Conservation (phyloP, 306 rosid genomes). For the Glycine tomentella region DNA sequence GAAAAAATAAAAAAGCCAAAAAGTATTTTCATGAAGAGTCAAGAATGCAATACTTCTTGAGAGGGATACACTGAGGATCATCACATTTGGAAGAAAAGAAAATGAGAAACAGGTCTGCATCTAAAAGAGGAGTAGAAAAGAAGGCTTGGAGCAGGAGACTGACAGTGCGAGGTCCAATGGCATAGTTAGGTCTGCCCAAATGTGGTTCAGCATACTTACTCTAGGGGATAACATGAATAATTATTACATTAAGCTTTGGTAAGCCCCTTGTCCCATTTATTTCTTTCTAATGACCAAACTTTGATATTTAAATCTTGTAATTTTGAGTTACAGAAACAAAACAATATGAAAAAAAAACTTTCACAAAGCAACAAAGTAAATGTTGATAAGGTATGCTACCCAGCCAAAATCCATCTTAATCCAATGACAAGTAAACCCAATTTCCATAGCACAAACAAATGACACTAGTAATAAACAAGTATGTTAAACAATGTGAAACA, state of each 20-base stretch:
- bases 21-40: neutral
- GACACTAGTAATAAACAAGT: neutral
- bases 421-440: neutral
- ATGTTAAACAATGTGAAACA: neutral
- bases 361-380: neutral
- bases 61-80: conserved; percentile 5
- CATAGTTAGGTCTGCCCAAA: neutral
- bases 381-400: neutral
- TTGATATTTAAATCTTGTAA: neutral
- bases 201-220: neutral
- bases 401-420: neutral
- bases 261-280: conserved; percentile 1
- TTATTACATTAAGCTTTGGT: neutral
- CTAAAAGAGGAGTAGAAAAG: neutral
- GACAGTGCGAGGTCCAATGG: neutral
- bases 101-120: conserved; percentile 1
- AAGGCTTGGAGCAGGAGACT: neutral
- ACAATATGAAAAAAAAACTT: no score
- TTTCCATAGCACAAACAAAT: neutral
- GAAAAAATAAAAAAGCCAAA: neutral
- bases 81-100: neutral
- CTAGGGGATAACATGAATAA: neutral
- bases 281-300: neutral
- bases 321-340: neutral
- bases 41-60: neutral